phyloP scores from a whole-genome alignment of 805 yeast species.

The Ascoidea asiatica region DNA sequence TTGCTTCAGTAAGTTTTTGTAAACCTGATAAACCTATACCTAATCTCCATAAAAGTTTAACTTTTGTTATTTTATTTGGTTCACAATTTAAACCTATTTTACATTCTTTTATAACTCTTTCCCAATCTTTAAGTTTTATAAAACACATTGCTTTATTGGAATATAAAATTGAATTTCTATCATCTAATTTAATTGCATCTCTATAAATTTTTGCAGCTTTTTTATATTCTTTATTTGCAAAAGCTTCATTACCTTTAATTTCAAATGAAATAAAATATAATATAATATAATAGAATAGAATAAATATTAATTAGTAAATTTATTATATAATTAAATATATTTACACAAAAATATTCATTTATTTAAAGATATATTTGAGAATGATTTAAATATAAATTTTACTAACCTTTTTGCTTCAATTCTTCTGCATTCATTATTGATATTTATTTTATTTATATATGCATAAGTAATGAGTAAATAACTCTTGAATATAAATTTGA shows the following conservation, averaged over 20 bases:
- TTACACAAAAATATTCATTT: too few relatives aligned
- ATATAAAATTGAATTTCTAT: slow-evolving; percentile 38
- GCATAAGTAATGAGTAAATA: too few relatives aligned
- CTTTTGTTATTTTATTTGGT: slow-evolving; percentile 19
- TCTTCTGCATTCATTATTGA: neutral
- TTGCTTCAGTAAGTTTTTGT: slow-evolving; percentile 16
- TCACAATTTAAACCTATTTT: slow-evolving; percentile 27
- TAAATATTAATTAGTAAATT: too few relatives aligned
- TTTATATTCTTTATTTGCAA: slow-evolving; percentile 26
- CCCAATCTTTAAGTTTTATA: slow-evolving; percentile 35
- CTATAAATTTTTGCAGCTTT: slow-evolving; percentile 42
- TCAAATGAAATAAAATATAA: too few relatives aligned
- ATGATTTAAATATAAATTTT: too few relatives aligned
- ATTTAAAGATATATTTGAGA: too few relatives aligned
- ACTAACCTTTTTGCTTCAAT: slow-evolving; percentile 3
- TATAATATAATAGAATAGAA: too few relatives aligned
- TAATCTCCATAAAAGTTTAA: slow-evolving; percentile 40
- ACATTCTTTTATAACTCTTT: slow-evolving; percentile 36
- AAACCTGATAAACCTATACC: slow-evolving; percentile 26
- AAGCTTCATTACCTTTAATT: slow-evolving; percentile 39
- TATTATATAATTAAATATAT: too few relatives aligned
- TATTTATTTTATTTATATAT: too few relatives aligned
- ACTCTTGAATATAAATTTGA: too few relatives aligned
- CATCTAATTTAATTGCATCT: slow-evolving; percentile 37
- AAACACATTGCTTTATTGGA: slow-evolving; percentile 64